Conservation (phyloP, 768 basidiomycete species). For the Kwoniella shandongensis region DNA sequence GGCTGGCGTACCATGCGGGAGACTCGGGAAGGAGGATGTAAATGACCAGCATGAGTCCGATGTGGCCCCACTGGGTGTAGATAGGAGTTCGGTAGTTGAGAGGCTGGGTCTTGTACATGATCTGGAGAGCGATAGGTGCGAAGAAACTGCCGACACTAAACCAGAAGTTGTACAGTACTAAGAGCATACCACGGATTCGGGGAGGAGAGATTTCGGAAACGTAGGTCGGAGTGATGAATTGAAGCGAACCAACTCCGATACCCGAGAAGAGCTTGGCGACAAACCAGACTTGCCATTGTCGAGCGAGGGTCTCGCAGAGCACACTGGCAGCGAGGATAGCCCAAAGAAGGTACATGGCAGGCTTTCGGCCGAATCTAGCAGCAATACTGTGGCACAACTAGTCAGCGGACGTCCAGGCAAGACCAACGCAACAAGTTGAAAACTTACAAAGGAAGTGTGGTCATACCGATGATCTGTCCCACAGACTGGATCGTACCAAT, state of each 20-base stretch:
- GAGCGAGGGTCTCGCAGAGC: conserved; percentile 26
- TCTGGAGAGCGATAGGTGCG: conserved; percentile 18
- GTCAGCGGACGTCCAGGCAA: not conserved
- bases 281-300: conserved; percentile 28
- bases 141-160: conserved; percentile 18
- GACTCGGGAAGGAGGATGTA: conserved; percentile 23
- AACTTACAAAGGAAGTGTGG: conserved; percentile 26
- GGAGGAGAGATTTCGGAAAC: conserved; percentile 24
- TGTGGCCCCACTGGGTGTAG: conserved; percentile 24
- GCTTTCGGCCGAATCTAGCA: conserved; percentile 22
- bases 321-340: conserved; percentile 16
- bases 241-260: conserved; percentile 22
- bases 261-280: conserved; percentile 23
- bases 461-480: conserved; percentile 35
- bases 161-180: conserved; percentile 24
- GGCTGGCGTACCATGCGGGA: conserved; percentile 17
- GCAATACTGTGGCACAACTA: conserved; percentile 14
- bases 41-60: conserved; percentile 25
- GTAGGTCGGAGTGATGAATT: conserved; percentile 23
- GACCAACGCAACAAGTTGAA: not conserved
- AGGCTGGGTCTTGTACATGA: conserved; percentile 15
- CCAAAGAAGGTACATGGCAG: conserved; percentile 28
- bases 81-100: conserved; percentile 23
- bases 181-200: conserved; percentile 22
- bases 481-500: conserved; percentile 31